These are phyloP conservation scores for Globisporangium parvum DNA, from an alignment of 352 stramenopile genomes.

Conservation along the genomic window DNA sequence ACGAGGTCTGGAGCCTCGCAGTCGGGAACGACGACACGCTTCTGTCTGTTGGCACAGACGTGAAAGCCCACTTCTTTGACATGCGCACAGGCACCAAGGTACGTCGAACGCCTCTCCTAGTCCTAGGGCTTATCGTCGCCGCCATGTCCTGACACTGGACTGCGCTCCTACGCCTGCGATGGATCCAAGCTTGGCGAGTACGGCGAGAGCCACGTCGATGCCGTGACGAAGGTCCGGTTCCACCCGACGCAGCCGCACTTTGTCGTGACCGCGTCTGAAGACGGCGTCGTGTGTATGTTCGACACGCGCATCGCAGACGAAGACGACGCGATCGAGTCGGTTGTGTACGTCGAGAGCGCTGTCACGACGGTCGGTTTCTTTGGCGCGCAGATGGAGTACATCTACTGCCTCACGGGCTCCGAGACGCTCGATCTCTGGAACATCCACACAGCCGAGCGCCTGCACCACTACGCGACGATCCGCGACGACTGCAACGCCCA, in stretches of 20 bases:
- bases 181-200: constrained; percentile 61
- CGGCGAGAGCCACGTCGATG: constrained; percentile 85
- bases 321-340: constrained; percentile 86
- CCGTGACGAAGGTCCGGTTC: constrained; percentile 85
- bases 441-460: constrained; percentile 67
- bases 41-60: constrained; percentile 60
- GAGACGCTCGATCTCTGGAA: constrained; percentile 91
- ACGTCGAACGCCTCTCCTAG: neutral
- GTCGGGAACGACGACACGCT: constrained; percentile 76
- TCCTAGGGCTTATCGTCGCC: neutral
- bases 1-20: constrained; percentile 78
- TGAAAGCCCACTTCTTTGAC: constrained; percentile 81
- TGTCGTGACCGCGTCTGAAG: constrained; percentile 87
- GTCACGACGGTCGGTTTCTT: constrained; percentile 88
- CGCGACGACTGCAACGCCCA: constrained; percentile 70
- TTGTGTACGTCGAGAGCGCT: constrained; percentile 87
- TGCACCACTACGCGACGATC: constrained; percentile 75
- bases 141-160: neutral
- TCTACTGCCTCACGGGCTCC: constrained; percentile 82
- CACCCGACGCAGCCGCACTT: constrained; percentile 69
- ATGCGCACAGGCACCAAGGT: constrained; percentile 50
- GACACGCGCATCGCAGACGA: constrained; percentile 79
- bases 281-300: constrained; percentile 89
- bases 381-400: constrained; percentile 67
- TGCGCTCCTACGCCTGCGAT: too few species aligned